Conservation (phyloP, 495 filamentous ascomycete genomes). For the Penicillium atrosanguineum region DNA sequence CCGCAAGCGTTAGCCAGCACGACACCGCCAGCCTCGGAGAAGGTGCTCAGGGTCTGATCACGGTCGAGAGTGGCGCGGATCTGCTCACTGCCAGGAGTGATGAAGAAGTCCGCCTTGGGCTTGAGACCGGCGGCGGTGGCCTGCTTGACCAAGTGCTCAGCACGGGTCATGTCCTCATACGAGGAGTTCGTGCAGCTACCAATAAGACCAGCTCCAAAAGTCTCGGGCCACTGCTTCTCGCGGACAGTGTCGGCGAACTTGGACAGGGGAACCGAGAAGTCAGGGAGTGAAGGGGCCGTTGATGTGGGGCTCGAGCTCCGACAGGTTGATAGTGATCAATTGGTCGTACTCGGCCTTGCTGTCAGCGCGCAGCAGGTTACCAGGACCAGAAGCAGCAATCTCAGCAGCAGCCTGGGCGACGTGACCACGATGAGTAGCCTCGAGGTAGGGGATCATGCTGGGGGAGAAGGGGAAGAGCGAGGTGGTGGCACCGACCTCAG, state of each 20-base stretch:
- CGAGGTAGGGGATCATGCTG: conserved; percentile 71
- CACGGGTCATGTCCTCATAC: conserved; percentile 95
- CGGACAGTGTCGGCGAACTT: conserved; percentile 79
- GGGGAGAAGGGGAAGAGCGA: conserved; percentile 85
- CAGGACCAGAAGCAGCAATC: conserved; percentile 38
- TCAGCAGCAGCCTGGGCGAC: conserved; percentile 56
- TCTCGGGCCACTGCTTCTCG: conserved; percentile 84
- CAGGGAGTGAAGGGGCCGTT: conserved; percentile 97
- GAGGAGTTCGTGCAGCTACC: conserved; percentile 99
- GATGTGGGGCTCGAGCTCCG: conserved; percentile 89
- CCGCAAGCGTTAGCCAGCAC: conserved; percentile 96
- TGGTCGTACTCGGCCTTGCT: conserved; percentile 82
- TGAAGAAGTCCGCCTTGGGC: conserved; percentile 87
- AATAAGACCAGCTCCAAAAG: conserved; percentile 88
- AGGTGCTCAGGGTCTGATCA: conserved; percentile 79
- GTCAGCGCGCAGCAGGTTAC: conserved; percentile 71
- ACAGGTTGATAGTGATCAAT: conserved; percentile 87
- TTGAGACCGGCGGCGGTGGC: conserved; percentile 81
- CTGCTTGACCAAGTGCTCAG: conserved; percentile 88
- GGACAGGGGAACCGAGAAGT: conserved; percentile 88
- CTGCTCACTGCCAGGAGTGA: conserved; percentile 95
- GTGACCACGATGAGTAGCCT: conserved; percentile 74
- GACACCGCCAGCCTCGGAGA: conserved; percentile 81
- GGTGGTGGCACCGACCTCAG: conserved; percentile 94
- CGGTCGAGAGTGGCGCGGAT: conserved; percentile 90